phyloP scores from a whole-genome alignment of 192 early-diverging fungal genomes.

The Geranomyces variabilis region DNA sequence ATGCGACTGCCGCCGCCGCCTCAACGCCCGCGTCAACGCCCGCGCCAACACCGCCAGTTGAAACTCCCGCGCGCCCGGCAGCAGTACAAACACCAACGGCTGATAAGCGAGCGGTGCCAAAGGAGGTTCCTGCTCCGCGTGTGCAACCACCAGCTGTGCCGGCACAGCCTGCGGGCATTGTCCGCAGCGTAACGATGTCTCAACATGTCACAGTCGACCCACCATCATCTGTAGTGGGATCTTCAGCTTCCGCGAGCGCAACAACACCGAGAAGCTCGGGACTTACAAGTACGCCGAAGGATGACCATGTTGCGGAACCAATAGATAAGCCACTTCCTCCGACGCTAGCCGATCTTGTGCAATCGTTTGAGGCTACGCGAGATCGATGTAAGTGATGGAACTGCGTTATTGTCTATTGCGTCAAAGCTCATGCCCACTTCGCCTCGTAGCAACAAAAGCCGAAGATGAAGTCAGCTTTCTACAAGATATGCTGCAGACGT shows the following conservation, averaged over 20 bases:
- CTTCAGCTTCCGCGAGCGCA: not conserved
- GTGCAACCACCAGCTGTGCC: not conserved
- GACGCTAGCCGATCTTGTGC: slow-evolving; percentile 68
- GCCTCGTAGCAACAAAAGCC: slow-evolving; percentile 27
- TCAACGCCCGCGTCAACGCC: slow-evolving; percentile 22
- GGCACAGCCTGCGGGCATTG: slow-evolving; percentile 3
- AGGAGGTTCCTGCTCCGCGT: slow-evolving; percentile 3
- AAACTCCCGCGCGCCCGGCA: not conserved
- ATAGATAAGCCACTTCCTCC: slow-evolving; percentile 63
- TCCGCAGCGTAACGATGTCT: not conserved
- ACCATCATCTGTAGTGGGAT: not conserved
- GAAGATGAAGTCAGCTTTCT: slow-evolving; percentile 46
- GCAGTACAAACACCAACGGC: not conserved
- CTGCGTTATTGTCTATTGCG: not conserved
- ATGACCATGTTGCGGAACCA: slow-evolving; percentile 36
- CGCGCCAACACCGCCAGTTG: not conserved
- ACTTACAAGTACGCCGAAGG: slow-evolving; percentile 20
- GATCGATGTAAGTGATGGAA: slow-evolving; percentile 58
- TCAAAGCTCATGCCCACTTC: too few relatives aligned
- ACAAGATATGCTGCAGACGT: slow-evolving; percentile 82
- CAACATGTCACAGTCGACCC: not conserved
- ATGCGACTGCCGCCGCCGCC: slow-evolving; percentile 44
- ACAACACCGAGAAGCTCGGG: slow-evolving; percentile 5
- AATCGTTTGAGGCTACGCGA: slow-evolving; percentile 68
- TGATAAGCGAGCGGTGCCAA: slow-evolving; percentile 25